phyloP scores from a whole-genome alignment of 208 protist species.

The Plasmodiophora brassicae region DNA sequence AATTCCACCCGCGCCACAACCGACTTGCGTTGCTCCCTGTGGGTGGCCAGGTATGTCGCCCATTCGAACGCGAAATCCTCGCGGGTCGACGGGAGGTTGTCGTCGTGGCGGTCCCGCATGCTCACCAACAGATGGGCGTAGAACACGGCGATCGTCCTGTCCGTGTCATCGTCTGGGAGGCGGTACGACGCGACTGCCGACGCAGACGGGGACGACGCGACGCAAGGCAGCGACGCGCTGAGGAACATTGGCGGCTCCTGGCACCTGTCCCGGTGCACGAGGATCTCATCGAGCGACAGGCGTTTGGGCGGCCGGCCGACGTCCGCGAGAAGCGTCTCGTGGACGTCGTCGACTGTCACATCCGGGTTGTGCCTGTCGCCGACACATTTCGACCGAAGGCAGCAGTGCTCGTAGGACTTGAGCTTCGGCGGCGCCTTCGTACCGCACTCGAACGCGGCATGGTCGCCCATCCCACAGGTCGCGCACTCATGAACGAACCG shows the following conservation, averaged over 20 bases:
- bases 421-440: neutral
- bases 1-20: neutral
- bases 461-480: neutral
- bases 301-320: neutral
- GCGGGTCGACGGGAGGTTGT: neutral
- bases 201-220: neutral
- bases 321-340: neutral
- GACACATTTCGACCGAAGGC: conserved; percentile 21
- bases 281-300: neutral
- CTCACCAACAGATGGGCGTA: neutral
- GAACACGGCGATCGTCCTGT: neutral
- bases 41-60: neutral
- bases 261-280: neutral
- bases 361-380: conserved; percentile 15
- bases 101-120: neutral
- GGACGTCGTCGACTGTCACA: neutral
- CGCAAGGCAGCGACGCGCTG: neutral
- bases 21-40: neutral
- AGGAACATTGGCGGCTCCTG: neutral
- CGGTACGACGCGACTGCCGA: neutral
- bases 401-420: conserved; percentile 18
- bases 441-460: neutral
- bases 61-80: neutral
- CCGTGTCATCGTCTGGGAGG: neutral
- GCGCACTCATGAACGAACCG: neutral